Conservation (phyloP, 495 filamentous ascomycete genomes). For the Aspergillus nanangensis region DNA sequence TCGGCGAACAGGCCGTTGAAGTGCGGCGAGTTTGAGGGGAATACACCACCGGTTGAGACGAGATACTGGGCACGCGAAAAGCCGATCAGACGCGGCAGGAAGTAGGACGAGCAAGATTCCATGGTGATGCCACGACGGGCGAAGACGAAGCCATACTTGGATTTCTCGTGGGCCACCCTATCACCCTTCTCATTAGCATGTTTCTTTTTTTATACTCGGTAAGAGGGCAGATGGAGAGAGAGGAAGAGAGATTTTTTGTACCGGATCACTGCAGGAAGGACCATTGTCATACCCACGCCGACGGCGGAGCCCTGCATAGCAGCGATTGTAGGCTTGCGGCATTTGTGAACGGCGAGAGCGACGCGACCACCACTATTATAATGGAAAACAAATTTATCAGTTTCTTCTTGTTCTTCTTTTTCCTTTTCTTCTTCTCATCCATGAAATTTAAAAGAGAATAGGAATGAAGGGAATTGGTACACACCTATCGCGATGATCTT, state of each 20-base stretch:
- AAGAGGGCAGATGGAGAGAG: neutral
- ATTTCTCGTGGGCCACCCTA: slow-evolving; percentile 47
- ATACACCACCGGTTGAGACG: slow-evolving; percentile 30
- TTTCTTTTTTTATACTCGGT: neutral
- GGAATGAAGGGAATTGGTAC: neutral
- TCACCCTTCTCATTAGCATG: no score
- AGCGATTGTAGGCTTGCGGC: slow-evolving; percentile 60
- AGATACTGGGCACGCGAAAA: slow-evolving; percentile 51
- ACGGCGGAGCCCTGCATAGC: slow-evolving; percentile 64
- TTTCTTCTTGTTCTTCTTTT: no score
- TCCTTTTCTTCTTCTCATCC: no score
- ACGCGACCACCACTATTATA: slow-evolving; percentile 42
- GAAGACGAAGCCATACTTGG: slow-evolving; percentile 63
- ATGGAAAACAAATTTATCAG: no score
- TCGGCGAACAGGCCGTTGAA: slow-evolving; percentile 54
- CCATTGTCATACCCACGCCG: slow-evolving; percentile 66
- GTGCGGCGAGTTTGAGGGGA: slow-evolving; percentile 25
- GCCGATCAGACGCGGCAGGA: slow-evolving; percentile 58
- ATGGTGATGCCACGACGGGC: slow-evolving; percentile 55
- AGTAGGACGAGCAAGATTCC: slow-evolving; percentile 62
- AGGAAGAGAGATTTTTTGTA: slow-evolving; percentile 3
- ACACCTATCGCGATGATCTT: slow-evolving; percentile 46
- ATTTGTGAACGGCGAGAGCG: slow-evolving; percentile 55
- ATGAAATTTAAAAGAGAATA: neutral
- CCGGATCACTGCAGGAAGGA: slow-evolving; percentile 54